Evolutionary conservation across 1,284 basidiomycete species (phyloP).

Genomic region (Cutaneotrichosporon cutaneum): DNA sequence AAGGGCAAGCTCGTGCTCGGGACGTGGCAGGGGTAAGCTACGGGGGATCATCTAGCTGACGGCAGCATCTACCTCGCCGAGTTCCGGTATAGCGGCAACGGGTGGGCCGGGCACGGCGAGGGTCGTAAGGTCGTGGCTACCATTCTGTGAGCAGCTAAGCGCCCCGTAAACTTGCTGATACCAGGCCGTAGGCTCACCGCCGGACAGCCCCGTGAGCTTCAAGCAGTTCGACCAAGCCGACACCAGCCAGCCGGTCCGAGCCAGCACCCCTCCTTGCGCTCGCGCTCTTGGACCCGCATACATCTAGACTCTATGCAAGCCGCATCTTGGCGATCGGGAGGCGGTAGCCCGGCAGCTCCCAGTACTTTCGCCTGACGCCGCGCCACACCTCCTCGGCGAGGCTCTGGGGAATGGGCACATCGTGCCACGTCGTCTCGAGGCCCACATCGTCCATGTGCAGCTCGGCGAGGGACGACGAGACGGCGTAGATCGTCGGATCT

Average conservation of each 20-base stretch:
- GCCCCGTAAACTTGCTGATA: neutral
- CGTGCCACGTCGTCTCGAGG: constrained; percentile 50
- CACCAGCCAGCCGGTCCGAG: neutral
- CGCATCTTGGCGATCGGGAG: constrained; percentile 48
- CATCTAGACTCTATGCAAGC: constrained; percentile 16
- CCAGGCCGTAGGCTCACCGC: neutral
- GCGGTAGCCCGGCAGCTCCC: constrained; percentile 52
- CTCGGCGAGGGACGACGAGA: constrained; percentile 82
- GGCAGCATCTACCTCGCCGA: constrained; percentile 43
- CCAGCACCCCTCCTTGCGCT: no score
- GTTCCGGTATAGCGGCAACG: constrained; percentile 42
- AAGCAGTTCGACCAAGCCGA: neutral
- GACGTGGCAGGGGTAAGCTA: constrained; percentile 72
- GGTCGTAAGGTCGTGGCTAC: constrained; percentile 49
- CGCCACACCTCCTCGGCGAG: constrained; percentile 53
- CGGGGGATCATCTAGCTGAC: neutral
- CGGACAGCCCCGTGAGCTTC: no score
- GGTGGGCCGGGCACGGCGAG: constrained; percentile 43
- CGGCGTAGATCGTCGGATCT: constrained; percentile 87
- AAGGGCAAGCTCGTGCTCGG: constrained; percentile 77
- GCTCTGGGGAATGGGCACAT: constrained; percentile 49
- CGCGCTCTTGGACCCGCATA: neutral
- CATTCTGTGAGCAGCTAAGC: constrained; percentile 36
- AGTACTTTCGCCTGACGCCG: constrained; percentile 51
- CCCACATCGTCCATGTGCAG: constrained; percentile 82